Conservation (phyloP, 2,329 filamentous ascomycete species). For the Penicillium sclerotigenum region DNA sequence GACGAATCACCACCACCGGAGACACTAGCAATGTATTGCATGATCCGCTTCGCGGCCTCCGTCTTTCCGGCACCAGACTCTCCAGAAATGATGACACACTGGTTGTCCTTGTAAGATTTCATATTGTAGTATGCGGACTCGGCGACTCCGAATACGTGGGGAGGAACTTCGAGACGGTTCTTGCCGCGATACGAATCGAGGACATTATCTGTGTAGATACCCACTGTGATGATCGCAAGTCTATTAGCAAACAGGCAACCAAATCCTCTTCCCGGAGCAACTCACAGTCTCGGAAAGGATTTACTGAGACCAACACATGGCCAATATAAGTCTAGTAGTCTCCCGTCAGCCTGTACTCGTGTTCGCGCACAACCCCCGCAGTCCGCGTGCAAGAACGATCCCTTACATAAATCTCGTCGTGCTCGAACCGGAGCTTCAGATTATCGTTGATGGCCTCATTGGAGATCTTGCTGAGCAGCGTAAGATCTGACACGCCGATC, state of each 20-base stretch:
- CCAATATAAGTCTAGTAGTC: conserved; percentile 81
- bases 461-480: conserved; percentile 94
- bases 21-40: conserved; percentile 99
- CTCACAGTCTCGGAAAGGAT: conserved; percentile 85
- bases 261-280: conserved; percentile 18
- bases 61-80: conserved; percentile 98
- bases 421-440: conserved; percentile 95
- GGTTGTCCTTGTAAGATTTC: conserved; percentile 98
- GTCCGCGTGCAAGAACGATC: conserved; percentile 11
- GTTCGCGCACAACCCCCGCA: conserved; percentile 15
- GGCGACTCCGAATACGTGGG: conserved; percentile 96
- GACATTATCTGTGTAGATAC: conserved; percentile 94
- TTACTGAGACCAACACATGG: conserved; percentile 98
- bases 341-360: conserved; percentile 14
- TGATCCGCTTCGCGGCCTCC: conserved; percentile 95
- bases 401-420: conserved; percentile 86
- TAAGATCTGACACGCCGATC: conserved; percentile 96
- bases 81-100: conserved; percentile 98
- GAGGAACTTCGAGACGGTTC: conserved; percentile 88
- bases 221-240: conserved; percentile 52
- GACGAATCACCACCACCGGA: conserved; percentile 80
- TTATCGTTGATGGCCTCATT: conserved; percentile 99
- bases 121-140: conserved; percentile 98
- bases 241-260: conserved; percentile 36
- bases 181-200: conserved; percentile 93